Evolutionary conservation across 2,329 filamentous ascomycete species (phyloP).

Genomic region (Ascochyta lentis): DNA sequence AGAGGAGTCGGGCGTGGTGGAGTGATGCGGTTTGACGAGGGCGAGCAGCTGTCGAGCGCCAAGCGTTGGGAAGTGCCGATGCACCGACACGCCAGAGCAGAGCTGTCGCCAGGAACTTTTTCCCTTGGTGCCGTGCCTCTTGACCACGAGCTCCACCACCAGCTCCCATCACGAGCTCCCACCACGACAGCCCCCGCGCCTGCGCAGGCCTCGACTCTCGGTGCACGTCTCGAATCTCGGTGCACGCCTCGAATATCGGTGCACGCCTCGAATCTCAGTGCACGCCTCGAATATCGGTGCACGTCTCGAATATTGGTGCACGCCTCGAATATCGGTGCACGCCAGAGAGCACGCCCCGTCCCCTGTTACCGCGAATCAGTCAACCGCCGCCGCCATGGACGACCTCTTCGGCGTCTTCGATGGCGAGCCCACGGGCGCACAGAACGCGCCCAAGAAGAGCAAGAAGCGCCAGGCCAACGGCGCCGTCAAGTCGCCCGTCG

Average conservation of each 20-base stretch:
- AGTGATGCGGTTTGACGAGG: slow-evolving; percentile 19
- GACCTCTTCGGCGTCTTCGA: slow-evolving; percentile 56
- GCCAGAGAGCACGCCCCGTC: too few relatives aligned
- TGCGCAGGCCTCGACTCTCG: neutral
- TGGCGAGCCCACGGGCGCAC: slow-evolving; percentile 37
- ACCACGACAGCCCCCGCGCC: slow-evolving; percentile 6
- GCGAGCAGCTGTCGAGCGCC: slow-evolving; percentile 12
- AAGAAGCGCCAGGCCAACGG: slow-evolving; percentile 90
- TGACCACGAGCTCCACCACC: too few relatives aligned
- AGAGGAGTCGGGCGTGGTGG: slow-evolving; percentile 31
- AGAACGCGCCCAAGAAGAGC: slow-evolving; percentile 57
- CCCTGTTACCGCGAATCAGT: too few relatives aligned
- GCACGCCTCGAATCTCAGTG: too few relatives aligned
- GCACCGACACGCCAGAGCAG: slow-evolving; percentile 2
- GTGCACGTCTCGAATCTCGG: too few relatives aligned
- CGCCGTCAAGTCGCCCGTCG: slow-evolving; percentile 65
- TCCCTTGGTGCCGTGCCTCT: too few relatives aligned
- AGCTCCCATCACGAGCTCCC: neutral
- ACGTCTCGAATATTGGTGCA: too few relatives aligned
- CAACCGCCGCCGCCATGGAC: slow-evolving; percentile 39
- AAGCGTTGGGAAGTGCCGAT: slow-evolving; percentile 8
- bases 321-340: too few relatives aligned
- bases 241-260: too few relatives aligned
- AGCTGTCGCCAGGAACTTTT: slow-evolving; percentile 8
- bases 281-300: too few relatives aligned